These are phyloP conservation scores for Thermothelomyces thermophilus DNA, from an alignment of 2,329 filamentous ascomycete species.

Conservation along the genomic window DNA sequence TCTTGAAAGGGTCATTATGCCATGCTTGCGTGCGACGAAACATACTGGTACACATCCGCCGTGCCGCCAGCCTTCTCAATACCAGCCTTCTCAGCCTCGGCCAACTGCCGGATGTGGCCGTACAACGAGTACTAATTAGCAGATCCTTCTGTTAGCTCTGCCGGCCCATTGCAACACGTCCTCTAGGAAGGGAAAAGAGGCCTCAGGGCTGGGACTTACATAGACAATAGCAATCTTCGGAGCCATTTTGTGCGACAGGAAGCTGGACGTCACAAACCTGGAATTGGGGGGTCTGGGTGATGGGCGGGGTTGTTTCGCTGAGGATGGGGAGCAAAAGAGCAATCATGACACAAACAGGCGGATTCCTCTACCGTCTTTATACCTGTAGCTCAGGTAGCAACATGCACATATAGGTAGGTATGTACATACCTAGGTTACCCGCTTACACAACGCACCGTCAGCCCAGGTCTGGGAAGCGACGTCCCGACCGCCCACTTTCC, in stretches of 20 bases:
- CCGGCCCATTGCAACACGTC: too few relatives aligned
- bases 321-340: neutral
- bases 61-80: slow-evolving; percentile 80
- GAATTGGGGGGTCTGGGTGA: neutral
- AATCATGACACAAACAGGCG: neutral
- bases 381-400: too few relatives aligned
- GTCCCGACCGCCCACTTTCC: neutral
- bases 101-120: slow-evolving; percentile 79
- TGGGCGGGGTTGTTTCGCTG: neutral
- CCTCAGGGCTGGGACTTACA: slow-evolving; percentile 45
- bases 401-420: too few relatives aligned
- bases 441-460: neutral
- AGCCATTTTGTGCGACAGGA: slow-evolving; percentile 58
- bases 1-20: neutral
- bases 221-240: slow-evolving; percentile 89
- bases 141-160: neutral
- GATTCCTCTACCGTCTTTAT: neutral
- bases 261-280: neutral
- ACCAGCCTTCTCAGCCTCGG: slow-evolving; percentile 84
- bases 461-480: neutral
- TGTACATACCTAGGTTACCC: too few relatives aligned
- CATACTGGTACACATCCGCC: slow-evolving; percentile 75
- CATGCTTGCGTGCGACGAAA: slow-evolving; percentile 4
- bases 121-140: slow-evolving; percentile 76
- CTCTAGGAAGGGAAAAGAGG: neutral